A percentile compares a stretch with the other conserved stretches of the same genome.
Conservation (phyloP, 2,329 filamentous ascomycete genomes). For the Penicillium hesseltinei region DNA sequence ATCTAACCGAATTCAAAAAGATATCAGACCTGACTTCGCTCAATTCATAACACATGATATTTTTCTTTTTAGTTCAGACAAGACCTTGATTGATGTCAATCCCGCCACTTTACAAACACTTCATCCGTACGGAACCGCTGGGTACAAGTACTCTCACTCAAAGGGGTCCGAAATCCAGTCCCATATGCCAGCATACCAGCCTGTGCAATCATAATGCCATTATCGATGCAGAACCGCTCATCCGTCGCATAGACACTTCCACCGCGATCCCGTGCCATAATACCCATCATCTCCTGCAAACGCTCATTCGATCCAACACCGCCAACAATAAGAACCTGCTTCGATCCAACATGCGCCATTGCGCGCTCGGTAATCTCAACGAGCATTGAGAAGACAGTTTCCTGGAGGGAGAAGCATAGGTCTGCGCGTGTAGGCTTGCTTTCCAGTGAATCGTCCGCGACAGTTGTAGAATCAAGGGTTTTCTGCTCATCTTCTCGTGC, state of each 20-base stretch:
- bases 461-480: slow-evolving; percentile 20
- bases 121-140: slow-evolving; percentile 81
- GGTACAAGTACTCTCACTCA: slow-evolving; percentile 81
- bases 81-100: slow-evolving; percentile 38
- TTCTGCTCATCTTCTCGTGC: slow-evolving; percentile 53
- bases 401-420: slow-evolving; percentile 90
- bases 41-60: slow-evolving; percentile 23
- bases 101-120: slow-evolving; percentile 74
- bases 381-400: slow-evolving; percentile 94
- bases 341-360: slow-evolving; percentile 94
- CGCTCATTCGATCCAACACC: slow-evolving; percentile 95
- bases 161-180: slow-evolving; percentile 71
- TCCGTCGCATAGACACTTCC: slow-evolving; percentile 93
- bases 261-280: slow-evolving; percentile 85
- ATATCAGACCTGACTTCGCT: slow-evolving; percentile 4
- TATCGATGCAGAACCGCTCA: slow-evolving; percentile 97
- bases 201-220: slow-evolving; percentile 99
- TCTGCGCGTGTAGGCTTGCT: slow-evolving; percentile 68
- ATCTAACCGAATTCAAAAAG: not conserved
- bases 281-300: slow-evolving; percentile 96
- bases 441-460: slow-evolving; percentile 35
- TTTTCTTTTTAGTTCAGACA: not conserved
- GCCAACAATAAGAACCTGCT: slow-evolving; percentile 89
- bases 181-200: slow-evolving; percentile 83
- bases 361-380: slow-evolving; percentile 98